A percentile compares a stretch with the other conserved stretches of the same genome.
Evolutionary conservation across 2,329 filamentous ascomycete genomes (phyloP).

Genomic region (Tolypocladium paradoxum): DNA sequence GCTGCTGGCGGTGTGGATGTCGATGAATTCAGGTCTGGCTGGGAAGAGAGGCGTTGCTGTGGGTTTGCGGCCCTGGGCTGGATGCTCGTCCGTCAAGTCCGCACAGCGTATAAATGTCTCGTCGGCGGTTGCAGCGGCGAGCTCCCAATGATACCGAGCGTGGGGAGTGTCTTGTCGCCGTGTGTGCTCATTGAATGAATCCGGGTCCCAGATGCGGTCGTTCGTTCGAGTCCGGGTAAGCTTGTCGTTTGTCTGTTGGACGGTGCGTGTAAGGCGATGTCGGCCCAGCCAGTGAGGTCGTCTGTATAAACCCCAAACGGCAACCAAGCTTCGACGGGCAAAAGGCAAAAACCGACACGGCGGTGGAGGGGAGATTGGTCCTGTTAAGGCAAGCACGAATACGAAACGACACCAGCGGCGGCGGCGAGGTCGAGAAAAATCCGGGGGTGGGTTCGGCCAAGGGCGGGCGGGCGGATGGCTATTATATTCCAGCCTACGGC

Average conservation of each 20-base stretch:
- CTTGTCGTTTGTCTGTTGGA: neutral
- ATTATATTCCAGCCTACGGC: constrained; percentile 2
- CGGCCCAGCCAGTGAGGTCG: neutral
- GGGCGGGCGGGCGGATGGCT: constrained; percentile 3
- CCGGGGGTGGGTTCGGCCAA: constrained; percentile 5
- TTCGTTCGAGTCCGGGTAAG: neutral
- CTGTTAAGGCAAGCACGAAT: neutral
- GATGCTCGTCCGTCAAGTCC: neutral
- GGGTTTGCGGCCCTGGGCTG: neutral
- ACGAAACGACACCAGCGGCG: neutral
- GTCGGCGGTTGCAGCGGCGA: neutral
- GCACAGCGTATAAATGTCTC: neutral
- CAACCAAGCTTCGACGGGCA: neutral
- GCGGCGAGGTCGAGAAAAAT: neutral
- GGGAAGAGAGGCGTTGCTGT: neutral
- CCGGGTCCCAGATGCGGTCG: neutral
- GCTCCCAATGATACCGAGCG: constrained; percentile 1
- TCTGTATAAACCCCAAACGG: neutral
- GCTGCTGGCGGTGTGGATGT: neutral
- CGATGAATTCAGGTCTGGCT: neutral
- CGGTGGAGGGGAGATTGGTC: constrained; percentile 1
- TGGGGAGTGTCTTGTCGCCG: neutral
- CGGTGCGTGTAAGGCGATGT: neutral
- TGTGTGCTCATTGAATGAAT: constrained; percentile 2
- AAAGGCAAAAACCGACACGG: neutral